Evolutionary conservation across 345 rosid species (phyloP).

Genomic region (Populus alba): DNA sequence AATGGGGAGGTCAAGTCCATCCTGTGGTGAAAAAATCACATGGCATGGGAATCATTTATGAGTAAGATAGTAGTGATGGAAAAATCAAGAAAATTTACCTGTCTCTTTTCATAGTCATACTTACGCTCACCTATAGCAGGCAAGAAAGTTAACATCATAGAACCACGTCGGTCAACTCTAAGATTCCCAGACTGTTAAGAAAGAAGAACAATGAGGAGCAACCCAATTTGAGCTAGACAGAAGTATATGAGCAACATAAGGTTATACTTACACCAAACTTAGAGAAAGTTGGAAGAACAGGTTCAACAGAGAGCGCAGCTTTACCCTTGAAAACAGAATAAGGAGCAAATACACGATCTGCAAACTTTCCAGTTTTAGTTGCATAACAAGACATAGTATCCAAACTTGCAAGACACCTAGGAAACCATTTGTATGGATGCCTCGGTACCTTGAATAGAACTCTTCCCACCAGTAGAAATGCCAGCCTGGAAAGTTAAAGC

Average conservation of each 20-base stretch:
- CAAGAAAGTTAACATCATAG: conserved; percentile 68
- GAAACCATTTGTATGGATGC: background rate
- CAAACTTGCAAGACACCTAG: background rate
- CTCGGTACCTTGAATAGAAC: conserved; percentile 35
- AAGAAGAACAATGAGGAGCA: conserved; percentile 2
- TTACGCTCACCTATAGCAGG: conserved; percentile 87
- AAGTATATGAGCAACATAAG: background rate
- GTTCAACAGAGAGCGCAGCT: conserved; percentile 76
- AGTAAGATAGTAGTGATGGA: background rate
- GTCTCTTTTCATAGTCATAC: conserved; percentile 72
- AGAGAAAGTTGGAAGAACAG: conserved; percentile 65
- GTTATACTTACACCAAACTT: conserved; percentile 44
- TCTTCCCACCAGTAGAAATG: conserved; percentile 36
- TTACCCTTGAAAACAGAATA: conserved; percentile 80
- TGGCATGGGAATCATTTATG: background rate
- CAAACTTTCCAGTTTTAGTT: conserved; percentile 26
- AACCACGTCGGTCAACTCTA: conserved; percentile 66
- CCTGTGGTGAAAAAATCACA: background rate
- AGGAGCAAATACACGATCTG: conserved; percentile 64
- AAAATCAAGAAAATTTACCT: conserved; percentile 42
- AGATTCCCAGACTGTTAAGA: conserved; percentile 51
- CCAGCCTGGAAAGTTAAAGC: conserved; percentile 37
- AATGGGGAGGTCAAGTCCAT: background rate
- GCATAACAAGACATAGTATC: background rate
- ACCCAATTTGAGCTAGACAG: background rate